A percentile compares a stretch with the other conserved stretches of the same genome.
phyloP scores from a whole-genome alignment of 805 yeast genomes.

The Sugiyamaella floridensis region DNA sequence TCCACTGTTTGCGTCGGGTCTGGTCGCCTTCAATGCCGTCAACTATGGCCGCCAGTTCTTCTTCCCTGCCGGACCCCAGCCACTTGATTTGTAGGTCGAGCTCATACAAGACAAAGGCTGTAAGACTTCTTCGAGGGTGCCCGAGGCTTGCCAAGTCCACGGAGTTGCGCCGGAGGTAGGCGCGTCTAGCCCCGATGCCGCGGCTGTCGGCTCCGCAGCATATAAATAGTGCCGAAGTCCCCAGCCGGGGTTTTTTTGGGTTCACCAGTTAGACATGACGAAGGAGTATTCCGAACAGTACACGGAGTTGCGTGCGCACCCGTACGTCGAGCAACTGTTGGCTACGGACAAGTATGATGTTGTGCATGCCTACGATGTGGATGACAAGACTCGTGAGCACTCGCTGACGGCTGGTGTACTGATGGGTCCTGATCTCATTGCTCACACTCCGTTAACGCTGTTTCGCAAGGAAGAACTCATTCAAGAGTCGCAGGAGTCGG shows the following conservation, averaged over 20 bases:
- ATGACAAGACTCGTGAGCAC: constrained; percentile 11
- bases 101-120: too few species aligned
- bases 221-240: too few species aligned
- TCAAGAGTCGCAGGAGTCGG: constrained; percentile 22
- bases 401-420: constrained; percentile 22
- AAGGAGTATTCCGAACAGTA: constrained; percentile 13
- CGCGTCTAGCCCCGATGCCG: too few species aligned
- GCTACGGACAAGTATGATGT: constrained; percentile 16
- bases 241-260: background rate
- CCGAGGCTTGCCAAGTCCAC: too few species aligned
- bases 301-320: constrained; percentile 16
- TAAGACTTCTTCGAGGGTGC: too few species aligned
- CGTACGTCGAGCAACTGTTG: constrained; percentile 16
- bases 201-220: too few species aligned
- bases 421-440: constrained; percentile 18
- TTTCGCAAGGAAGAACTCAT: constrained; percentile 15
- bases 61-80: constrained; percentile 29
- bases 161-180: too few species aligned
- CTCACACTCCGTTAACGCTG: constrained; percentile 19
- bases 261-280: constrained; percentile 1
- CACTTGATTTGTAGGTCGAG: background rate
- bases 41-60: constrained; percentile 67
- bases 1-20: constrained; percentile 46
- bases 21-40: constrained; percentile 56
- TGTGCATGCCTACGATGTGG: constrained; percentile 13